Evolutionary conservation across 176 grass and related monocot genomes (phyloP).

Genomic region (Oryza punctata): DNA sequence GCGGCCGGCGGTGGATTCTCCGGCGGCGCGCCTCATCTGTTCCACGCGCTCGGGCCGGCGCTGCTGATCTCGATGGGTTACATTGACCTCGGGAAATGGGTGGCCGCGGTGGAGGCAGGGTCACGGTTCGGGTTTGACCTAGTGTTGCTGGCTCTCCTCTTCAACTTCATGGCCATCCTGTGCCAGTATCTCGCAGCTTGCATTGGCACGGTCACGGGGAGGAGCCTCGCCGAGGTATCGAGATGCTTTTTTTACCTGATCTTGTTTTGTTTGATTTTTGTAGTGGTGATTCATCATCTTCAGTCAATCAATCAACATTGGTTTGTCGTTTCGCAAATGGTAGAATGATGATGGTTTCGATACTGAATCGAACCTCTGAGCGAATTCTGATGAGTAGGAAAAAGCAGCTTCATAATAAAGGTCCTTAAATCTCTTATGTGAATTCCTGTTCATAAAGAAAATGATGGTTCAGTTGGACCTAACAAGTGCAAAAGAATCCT

Average conservation of each 20-base stretch:
- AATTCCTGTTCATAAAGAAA: slow-evolving; percentile 17
- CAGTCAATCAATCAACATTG: slow-evolving; percentile 10
- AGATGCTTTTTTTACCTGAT: slow-evolving; percentile 10
- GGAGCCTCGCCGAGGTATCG: slow-evolving; percentile 80
- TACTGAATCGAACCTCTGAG: slow-evolving; percentile 26
- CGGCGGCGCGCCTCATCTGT: slow-evolving; percentile 47
- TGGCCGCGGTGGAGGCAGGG: slow-evolving; percentile 76
- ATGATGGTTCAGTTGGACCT: slow-evolving; percentile 10
- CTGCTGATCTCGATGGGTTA: slow-evolving; percentile 87
- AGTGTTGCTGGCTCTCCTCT: slow-evolving; percentile 67
- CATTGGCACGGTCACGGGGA: slow-evolving; percentile 77
- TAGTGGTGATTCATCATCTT: slow-evolving; percentile 16
- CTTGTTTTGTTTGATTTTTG: slow-evolving; percentile 33
- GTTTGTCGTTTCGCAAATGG: slow-evolving; percentile 22
- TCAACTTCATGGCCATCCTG: slow-evolving; percentile 84
- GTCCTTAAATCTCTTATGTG: not conserved
- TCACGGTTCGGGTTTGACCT: slow-evolving; percentile 78
- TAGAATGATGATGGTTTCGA: slow-evolving; percentile 3
- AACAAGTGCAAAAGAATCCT: not conserved
- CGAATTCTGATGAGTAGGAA: slow-evolving; percentile 15
- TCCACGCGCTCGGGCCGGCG: slow-evolving; percentile 71
- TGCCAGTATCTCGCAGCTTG: slow-evolving; percentile 85
- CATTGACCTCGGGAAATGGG: slow-evolving; percentile 89
- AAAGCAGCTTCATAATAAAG: not conserved
- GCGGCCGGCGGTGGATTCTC: not conserved